phyloP scores from a whole-genome alignment of 2,329 filamentous ascomycete species.

The Parastagonospora avenae region DNA sequence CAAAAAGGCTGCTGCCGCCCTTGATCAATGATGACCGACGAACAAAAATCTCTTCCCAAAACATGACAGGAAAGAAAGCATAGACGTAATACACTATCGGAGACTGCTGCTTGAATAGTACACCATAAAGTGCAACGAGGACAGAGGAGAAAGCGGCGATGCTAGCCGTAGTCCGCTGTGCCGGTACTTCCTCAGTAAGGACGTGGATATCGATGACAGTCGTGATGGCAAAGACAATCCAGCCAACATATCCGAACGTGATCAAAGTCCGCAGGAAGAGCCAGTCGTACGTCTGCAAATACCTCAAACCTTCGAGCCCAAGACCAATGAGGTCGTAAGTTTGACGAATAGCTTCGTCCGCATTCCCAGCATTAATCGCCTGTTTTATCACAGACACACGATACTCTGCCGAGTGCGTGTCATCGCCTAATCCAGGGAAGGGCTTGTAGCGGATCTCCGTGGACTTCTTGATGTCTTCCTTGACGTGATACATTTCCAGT shows the following conservation, averaged over 20 bases:
- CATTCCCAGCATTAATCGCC: constrained; percentile 68
- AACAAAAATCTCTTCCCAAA: constrained; percentile 95
- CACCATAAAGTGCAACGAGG: constrained; percentile 76
- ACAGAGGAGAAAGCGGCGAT: constrained; percentile 74
- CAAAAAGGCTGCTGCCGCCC: constrained; percentile 71
- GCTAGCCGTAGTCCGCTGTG: constrained; percentile 65
- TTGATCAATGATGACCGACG: constrained; percentile 70
- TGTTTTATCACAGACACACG: constrained; percentile 70
- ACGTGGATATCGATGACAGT: constrained; percentile 90
- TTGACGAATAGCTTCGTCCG: constrained; percentile 78
- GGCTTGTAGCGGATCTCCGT: constrained; percentile 78
- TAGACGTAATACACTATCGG: constrained; percentile 88
- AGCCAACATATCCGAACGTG: constrained; percentile 88
- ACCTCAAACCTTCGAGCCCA: constrained; percentile 81
- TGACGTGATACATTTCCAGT: constrained; percentile 94
- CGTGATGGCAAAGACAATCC: constrained; percentile 90
- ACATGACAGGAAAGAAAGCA: constrained; percentile 86
- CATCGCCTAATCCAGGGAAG: constrained; percentile 71
- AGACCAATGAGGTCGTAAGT: constrained; percentile 77
- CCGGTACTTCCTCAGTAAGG: constrained; percentile 69
- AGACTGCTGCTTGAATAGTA: constrained; percentile 79
- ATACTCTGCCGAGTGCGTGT: constrained; percentile 66
- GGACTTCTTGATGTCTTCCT: constrained; percentile 81
- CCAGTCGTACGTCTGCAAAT: constrained; percentile 98
- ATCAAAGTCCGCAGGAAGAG: constrained; percentile 88